Base-by-base conservation (phyloP, 345 rosid genomes). In the Euphorbia tirucalli region DNA sequence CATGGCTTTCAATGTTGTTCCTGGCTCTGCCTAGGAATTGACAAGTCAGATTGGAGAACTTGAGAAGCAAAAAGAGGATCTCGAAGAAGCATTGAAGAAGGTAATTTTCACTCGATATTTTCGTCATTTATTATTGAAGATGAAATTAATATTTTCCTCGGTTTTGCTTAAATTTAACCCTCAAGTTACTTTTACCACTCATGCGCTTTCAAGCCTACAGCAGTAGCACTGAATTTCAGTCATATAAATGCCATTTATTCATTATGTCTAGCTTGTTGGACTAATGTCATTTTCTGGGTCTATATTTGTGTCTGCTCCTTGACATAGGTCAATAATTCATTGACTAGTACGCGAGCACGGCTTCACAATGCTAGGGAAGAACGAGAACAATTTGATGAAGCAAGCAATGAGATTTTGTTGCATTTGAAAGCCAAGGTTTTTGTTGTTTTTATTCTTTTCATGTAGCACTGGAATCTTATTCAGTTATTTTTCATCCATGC, bases 351-450 rank as follows among this genome's bases (percentile, higher is more conserved):
- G 31, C 83, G 88, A 66, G 87, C 83, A 74, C 91, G 92, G 63
- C 88, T 92, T 71, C 85, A 30, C 57, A 87, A 95, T 82, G 91
- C 93, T 7, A 84, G 78, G 85, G 97, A 95, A 84, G 97, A 92
- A 82, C 76, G 96, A 78, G 97, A 95, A 48, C 92, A 95, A 59
- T 95, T 92, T 62, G 99, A 92, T 79, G 90, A 92, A 59, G 97
- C 99, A 24, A 88, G 93, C 75, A 88, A 89, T 74, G 87, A 92
- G 85, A 86, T 92, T 71, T 85, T 92, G 13, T 21, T 87, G 66
- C 92, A 88, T 85, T 78, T 95, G 52, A 92, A 89, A 76, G 74
- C 86, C 66, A 90, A 85, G 97, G 97, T 90, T 84, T 77, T 11
- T 35, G 28, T 24, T 52, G 15, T 50, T 58, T 73, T 68, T 18